Evolutionary conservation across 768 basidiomycete species (phyloP), one percentile per base, ranked within the genome.

Genomic region (Termitomyces sp.): DNA sequence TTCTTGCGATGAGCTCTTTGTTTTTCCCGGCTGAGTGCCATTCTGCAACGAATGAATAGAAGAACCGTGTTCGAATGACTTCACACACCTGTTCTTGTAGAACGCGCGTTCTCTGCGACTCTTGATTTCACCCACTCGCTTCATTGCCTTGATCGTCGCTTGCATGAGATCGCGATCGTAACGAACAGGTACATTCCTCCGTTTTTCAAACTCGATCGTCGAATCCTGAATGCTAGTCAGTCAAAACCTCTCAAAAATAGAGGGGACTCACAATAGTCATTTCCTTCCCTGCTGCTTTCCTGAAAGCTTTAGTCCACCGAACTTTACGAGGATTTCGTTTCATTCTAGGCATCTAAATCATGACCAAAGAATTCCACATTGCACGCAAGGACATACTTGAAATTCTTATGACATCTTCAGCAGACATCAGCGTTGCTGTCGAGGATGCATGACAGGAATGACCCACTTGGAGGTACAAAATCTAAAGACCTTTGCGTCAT

Each of bases 291-390:
- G 95, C 92, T 20, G 97, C 95, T 74, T 94, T 96, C 63, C 97
- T 85, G 82, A 99, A 99, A 22, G 97, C 97, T 74, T 99, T 99
- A 45, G 97, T 99, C 97, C 97, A 99, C 65, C 93, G 82, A 37
- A 99, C 95, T 75, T 99, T 99, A 60, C 97, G 88, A 45, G 97
- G 97, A 76, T 98, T 99, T 39, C 97, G 90, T 79, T 98, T 98
- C 97, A 98, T 98, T 75, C 94, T 95, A 14, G 39, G 43, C 49
- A 55, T 32, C 8, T 26, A 44, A n/a, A 55, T 43, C 36, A 46
- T 48, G 20, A 53, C 10, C 54, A 26, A 34, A 42, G 58, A 47
- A 61, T 52, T 3, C 14, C 16, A 52, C 33, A 50, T 27, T 48
- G 58, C 33, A 24, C 8, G 20, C 18, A 12, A 47, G 13, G 27